Base-by-base conservation (phyloP, 352 stramenopile genomes). In the Globisporangium okanoganense region DNA sequence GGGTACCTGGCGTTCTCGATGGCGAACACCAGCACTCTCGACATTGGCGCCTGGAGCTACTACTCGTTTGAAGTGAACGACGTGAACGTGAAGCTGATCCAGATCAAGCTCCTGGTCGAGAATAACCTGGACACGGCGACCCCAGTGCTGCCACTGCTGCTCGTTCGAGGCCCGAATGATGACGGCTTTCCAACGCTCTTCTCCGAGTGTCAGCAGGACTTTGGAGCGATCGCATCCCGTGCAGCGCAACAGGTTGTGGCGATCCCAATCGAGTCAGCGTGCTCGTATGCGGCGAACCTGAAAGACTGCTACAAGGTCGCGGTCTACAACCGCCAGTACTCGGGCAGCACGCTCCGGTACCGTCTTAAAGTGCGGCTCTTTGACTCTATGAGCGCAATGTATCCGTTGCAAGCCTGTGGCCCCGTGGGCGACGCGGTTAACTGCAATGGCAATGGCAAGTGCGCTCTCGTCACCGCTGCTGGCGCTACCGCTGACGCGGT, bases 221-320 rank as follows among this genome's bases (percentile, higher is more conserved):
- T 88, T 50, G 41, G 71, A 0, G 74, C 62, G 22, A 60, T 85
- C 9, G 66, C 69, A 0, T 49, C 54, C 0, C 67, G 70, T 0
- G 61, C 49, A 4, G 27, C 35, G 4, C 49, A 44, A 0, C 82
- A 92, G 48, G 43, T 57, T 5, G 75, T 92, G 5, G 56, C 72
- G 3, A 36, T 92, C 13, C 64, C 62, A 12, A 71, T 92, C 1
- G 68, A 74, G 12, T 76, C 67, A 0, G 58, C 66, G 4, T 92
- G 81, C 57, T 74, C 78, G 3, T 78, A 67, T 29, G 59, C 62
- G 12, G 27, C 44, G 5, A 73, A 60, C 1, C 61, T 66, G 1
- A 75, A 66, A 6, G 69, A 86, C 35, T 90, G 83, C 72, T 92
- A 78, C 73, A 92, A 92, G 57, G 62, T 92, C 10, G 77, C 81